phyloP scores from a whole-genome alignment of 805 yeast genomes.

The Candida jianshihensis region DNA sequence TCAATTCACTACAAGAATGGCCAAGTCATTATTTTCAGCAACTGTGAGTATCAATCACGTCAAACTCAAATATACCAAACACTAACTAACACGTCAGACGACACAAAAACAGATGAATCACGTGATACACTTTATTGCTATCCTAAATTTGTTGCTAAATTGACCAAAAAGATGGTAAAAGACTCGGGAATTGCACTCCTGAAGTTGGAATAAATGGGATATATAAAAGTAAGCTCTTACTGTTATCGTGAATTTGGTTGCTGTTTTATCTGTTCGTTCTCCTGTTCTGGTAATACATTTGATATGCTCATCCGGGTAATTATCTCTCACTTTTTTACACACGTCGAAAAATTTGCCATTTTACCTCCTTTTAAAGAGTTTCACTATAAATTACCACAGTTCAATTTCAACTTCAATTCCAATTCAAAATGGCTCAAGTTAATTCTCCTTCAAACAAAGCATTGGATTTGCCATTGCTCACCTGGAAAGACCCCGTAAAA shows the following conservation, averaged over 20 bases:
- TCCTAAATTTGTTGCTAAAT: not conserved
- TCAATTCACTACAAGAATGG: not conserved
- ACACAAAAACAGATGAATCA: not conserved
- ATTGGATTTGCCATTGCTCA: conserved; percentile 35
- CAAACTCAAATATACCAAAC: not conserved
- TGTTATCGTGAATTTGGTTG: no score
- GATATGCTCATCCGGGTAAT: not conserved
- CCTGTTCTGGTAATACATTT: not conserved
- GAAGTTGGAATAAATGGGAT: no score
- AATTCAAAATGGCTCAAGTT: not conserved
- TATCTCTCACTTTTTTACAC: not conserved
- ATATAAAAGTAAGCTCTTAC: no score
- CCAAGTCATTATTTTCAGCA: not conserved
- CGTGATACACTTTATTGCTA: not conserved
- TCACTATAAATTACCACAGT: not conserved
- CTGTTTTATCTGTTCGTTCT: not conserved
- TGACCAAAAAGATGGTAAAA: not conserved
- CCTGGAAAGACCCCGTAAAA: conserved; percentile 70
- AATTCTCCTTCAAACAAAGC: conserved; percentile 6
- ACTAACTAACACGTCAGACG: not conserved
- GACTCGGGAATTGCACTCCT: not conserved
- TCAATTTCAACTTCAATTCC: not conserved
- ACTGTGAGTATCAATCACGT: not conserved
- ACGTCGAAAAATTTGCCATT: not conserved
- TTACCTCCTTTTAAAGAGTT: not conserved